These are phyloP conservation scores for Bryoglossum gracile DNA, from an alignment of 495 filamentous ascomycete genomes.

Conservation along the genomic window DNA sequence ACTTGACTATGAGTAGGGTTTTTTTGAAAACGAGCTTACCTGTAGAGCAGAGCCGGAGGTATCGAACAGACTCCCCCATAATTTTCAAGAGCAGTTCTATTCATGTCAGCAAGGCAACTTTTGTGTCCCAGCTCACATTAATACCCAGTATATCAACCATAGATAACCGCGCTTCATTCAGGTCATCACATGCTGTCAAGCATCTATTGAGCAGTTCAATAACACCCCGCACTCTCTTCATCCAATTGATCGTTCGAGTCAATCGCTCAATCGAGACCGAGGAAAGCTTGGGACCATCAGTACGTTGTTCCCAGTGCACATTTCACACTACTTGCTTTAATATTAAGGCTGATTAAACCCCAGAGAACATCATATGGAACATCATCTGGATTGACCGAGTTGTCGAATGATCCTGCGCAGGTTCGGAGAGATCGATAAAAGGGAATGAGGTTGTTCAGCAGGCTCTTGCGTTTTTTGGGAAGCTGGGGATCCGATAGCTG, in stretches of 20 bases:
- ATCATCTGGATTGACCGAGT: constrained; percentile 1
- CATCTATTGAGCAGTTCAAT: constrained; percentile 14
- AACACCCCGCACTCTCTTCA: constrained; percentile 2
- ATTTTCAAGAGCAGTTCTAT: constrained; percentile 10
- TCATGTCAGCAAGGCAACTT: not conserved
- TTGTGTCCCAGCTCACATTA: not conserved
- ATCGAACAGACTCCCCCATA: constrained; percentile 5
- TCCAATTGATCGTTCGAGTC: not conserved
- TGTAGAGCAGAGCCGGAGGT: constrained; percentile 9
- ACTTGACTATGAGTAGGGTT: not conserved
- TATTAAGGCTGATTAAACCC: constrained; percentile 11
- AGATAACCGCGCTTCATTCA: constrained; percentile 8
- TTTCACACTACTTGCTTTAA: not conserved
- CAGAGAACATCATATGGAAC: constrained; percentile 6
- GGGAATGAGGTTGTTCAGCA: not conserved
- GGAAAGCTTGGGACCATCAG: constrained; percentile 2
- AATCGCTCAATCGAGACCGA: not conserved
- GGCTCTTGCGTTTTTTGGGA: constrained; percentile 1
- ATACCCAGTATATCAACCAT: constrained; percentile 13
- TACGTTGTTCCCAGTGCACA: not conserved
- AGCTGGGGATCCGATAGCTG: not conserved
- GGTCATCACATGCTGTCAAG: constrained; percentile 8
- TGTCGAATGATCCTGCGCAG: constrained; percentile 1
- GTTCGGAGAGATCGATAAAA: constrained; percentile 7
- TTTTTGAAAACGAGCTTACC: constrained; percentile 1